Conservation (phyloP, 163 green algal genomes). For the Chlorella variabilis region DNA sequence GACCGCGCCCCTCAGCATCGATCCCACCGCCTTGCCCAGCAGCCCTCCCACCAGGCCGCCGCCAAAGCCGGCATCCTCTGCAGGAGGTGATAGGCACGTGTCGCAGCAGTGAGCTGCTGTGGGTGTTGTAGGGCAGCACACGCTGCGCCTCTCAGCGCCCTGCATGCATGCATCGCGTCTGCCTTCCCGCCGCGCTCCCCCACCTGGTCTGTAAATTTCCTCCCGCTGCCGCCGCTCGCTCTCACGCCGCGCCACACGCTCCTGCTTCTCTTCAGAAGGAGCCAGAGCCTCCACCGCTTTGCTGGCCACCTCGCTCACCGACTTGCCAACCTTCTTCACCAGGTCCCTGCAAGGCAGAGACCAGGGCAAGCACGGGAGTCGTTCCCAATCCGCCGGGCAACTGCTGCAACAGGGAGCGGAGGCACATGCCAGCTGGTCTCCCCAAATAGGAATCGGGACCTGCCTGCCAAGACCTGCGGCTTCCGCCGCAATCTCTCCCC, state of each 20-base stretch:
- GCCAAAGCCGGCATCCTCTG: conserved; percentile 18
- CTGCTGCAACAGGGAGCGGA: not conserved
- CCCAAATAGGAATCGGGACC: not conserved
- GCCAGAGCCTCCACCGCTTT: not conserved
- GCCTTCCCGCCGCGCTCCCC: too few species aligned
- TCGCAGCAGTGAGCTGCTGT: not conserved
- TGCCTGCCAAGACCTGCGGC: conserved; percentile 13
- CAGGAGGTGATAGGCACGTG: not conserved
- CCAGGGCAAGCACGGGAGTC: too few species aligned
- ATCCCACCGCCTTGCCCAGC: conserved; percentile 16
- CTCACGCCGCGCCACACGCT: not conserved
- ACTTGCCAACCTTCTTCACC: conserved; percentile 18
- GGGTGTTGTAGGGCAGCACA: too few species aligned
- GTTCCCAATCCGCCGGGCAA: too few species aligned
- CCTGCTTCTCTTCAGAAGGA: not conserved
- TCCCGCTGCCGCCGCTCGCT: not conserved
- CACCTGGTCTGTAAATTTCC: conserved; percentile 25
- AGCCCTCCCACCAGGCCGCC: conserved; percentile 26
- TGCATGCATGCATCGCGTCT: too few species aligned
- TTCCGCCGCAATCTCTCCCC: conserved; percentile 31
- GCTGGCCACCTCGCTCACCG: not conserved
- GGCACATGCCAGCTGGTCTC: too few species aligned
- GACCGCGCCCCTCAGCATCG: conserved; percentile 21
- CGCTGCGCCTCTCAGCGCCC: too few species aligned
- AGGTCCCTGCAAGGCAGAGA: not conserved